Base-by-base conservation (phyloP, 2,329 filamentous ascomycete species). In the Aspergillus felis region DNA sequence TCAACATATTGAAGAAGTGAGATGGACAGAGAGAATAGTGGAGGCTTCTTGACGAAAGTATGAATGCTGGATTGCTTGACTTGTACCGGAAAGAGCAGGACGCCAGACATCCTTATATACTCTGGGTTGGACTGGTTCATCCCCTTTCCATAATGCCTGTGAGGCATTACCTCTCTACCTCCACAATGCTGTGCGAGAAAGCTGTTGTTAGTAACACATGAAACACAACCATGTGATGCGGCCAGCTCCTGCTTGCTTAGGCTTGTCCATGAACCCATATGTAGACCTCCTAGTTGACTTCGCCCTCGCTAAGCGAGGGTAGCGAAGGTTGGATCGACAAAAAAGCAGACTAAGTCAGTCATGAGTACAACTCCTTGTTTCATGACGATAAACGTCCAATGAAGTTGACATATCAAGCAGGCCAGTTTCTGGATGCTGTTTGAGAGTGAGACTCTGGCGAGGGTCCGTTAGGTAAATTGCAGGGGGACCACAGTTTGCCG, bases 381-480 rank as follows among this genome's bases (percentile, higher is more conserved):
- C 54, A 52, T 7, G 42, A 49, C 17, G 41, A 9, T n/a, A 44
- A 3, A n/a, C 9, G 29, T 32, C 41, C 24, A 35, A 14, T 24
- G 8, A 27, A 5, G 10, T 27, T 32, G 42, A 5, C 54, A 32
- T 48, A 56, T 41, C 41, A 46, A 9, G 42, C 9, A 32, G n/a
- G 50, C 28, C 8, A 35, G 25, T 22, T 4, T 48, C 24, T 24
- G 49, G 22, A 32, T n/a, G 10, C 14, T 49, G 54, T 56, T 41
- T 52, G 50, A 48, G 24, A 56, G 28, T 56, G 50, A 56, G 50
- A 56, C 54, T 38, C 28, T 4, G 44, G 22, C 28, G 22, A 24
- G 25, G 42, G 29, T 14, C 41, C 29, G 42, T 56, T 24, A n/a
- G 52, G 32, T 48, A 47, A 35, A 47, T 25, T 48, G 28, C 12